These are phyloP conservation scores for Plasmodium relictum DNA, from an alignment of 169 alveolate species.

Conservation along the genomic window DNA sequence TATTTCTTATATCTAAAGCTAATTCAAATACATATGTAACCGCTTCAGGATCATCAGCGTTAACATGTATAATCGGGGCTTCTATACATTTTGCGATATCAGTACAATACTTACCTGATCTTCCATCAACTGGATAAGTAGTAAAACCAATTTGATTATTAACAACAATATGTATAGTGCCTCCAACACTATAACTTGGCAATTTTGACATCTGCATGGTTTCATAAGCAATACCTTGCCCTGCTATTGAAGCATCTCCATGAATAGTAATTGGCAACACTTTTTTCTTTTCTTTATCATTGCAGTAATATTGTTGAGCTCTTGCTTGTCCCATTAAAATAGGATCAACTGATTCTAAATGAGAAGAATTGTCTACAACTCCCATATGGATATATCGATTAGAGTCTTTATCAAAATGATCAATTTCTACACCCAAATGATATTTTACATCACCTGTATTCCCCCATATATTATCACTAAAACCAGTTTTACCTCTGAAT, in stretches of 20 bases:
- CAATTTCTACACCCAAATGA: conserved; percentile 92
- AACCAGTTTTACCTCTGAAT: conserved; percentile 87
- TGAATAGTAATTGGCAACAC: conserved; percentile 93
- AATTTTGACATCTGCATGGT: conserved; percentile 93
- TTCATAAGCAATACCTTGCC: conserved; percentile 97
- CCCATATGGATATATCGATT: conserved; percentile 85
- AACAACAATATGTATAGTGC: conserved; percentile 93
- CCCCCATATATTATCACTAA: conserved; percentile 83
- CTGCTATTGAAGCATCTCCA: conserved; percentile 97
- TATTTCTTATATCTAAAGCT: conserved; percentile 93
- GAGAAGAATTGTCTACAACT: conserved; percentile 95
- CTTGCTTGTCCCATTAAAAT: conserved; percentile 94
- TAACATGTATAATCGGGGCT: conserved; percentile 96
- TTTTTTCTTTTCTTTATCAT: conserved; percentile 80
- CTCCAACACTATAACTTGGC: conserved; percentile 92
- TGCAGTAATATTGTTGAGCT: conserved; percentile 90
- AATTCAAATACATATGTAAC: conserved; percentile 91
- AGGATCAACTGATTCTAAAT: conserved; percentile 95
- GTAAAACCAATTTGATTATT: conserved; percentile 97
- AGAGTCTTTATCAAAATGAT: conserved; percentile 83
- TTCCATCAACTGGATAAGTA: conserved; percentile 92
- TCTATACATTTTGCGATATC: conserved; percentile 93
- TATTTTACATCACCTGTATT: conserved; percentile 96
- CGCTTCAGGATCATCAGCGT: conserved; percentile 95
- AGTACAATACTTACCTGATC: conserved; percentile 93